Evolutionary conservation across 2,329 filamentous ascomycete species (phyloP), one percentile per base, ranked within the genome.

Genomic region (Botrytis elliptica): DNA sequence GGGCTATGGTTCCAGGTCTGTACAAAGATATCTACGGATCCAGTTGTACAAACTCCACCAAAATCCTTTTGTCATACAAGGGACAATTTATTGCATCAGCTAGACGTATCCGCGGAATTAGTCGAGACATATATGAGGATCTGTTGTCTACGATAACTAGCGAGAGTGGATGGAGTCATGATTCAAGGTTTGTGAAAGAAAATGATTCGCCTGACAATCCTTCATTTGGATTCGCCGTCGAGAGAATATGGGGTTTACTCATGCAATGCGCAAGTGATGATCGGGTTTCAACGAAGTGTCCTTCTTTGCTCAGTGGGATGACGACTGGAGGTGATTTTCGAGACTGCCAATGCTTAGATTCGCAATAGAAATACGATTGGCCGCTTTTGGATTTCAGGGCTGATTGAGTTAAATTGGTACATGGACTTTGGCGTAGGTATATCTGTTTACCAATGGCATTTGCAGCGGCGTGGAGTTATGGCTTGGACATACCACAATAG

Each of bases 301-400:
- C 95, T 75, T 94, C 94, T 79, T 85, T 97, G 7, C 92, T 91
- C 74, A 93, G 93, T 77, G 93, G 93, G 0, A 93, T 90, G 75
- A 92, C 93, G 74, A 69, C 40, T 20, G 75, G 72, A 44, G 77
- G 75, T 8, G 62, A 75, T 18, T 73, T 77, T n/a, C 74, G 55
- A 14, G 77, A 78, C 74, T 80, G 77, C 73, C 77, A 78, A 70
- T 80, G 79, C 76, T 76, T 80, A 42, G 79, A 80, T 76, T 14
- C 68, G 10, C 22, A 25, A 36, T 70, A 18, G 29, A 42, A 8
- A 33, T 36, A 3, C 36, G 16, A 52, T 49, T 10, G 20, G 38
- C 25, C 14, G 33, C n/a, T 33, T 3, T 52, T n/a, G 22, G 14
- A 9, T 49, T 22, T 3, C 14, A 22, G 29, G 20, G 10, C 7